Evolutionary conservation across 192 early-diverging fungal genomes (phyloP), one percentile per base, ranked within the genome.

Genomic region (Coemansia sp.): DNA sequence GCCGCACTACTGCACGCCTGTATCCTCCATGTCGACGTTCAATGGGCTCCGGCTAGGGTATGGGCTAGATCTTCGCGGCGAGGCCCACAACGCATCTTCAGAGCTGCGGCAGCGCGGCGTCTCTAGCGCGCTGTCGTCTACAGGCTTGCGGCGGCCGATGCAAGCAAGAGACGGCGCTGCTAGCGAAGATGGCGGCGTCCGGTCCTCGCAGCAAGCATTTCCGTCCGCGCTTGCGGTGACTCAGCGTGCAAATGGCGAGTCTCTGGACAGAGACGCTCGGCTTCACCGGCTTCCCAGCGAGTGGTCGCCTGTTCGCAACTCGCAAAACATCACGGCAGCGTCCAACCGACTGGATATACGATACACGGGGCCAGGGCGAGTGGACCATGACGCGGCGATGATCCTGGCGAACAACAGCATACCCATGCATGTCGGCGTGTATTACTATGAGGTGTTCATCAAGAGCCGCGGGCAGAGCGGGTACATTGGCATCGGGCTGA

Each of bases 401-500:
- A 85, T 98, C 9, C 75, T 90, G 60, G 69, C 89, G 13, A 93
- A 97, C 78, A 60, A 78, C 28, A 83, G 91, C 24, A 94, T 98
- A 20, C 93, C 93, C 25, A 74, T 86, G 9, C 88, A 92, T 55
- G 87, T 88, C 62, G 94, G 93, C 16, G 77, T 97, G 7, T 99
- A 89, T 63, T 99, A 99, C 74, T 99, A 83, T 67, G 97, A 99
- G 68, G 83, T 94, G 10, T 55, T 78, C 6, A 83, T 99, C 61
- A 83, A 92, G 34, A 87, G 82, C 71, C 94, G 95, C 73, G 97
- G 95, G 29, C 72, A 86, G 30, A 85, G 91, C 67, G 97, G 95
- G 49, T 95, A 88, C 59, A 95, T 98, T 69, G 94, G 93, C 8
- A 82, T 98, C 45, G 97, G 97, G n/a, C 82, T 97, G 30, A 85